A percentile compares a stretch with the other conserved stretches of the same genome.
Evolutionary conservation across 441 rosid species (phyloP).

Genomic region (Arabidopsis hybrid): DNA sequence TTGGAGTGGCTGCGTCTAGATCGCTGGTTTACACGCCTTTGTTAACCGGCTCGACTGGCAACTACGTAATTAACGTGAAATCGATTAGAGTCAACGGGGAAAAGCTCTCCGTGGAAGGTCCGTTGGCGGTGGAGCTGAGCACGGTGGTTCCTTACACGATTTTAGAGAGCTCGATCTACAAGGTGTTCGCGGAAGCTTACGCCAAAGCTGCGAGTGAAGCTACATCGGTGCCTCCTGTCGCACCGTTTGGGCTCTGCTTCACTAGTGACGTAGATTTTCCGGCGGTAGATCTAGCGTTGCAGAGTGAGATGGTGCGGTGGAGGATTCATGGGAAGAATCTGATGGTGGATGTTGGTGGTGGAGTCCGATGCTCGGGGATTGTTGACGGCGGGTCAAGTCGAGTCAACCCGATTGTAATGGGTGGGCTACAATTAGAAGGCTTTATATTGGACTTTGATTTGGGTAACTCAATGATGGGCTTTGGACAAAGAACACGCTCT

Average conservation of each 20-base stretch:
- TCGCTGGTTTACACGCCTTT: slow-evolving; percentile 62
- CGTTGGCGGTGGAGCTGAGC: slow-evolving; percentile 56
- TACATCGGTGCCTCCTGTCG: slow-evolving; percentile 53
- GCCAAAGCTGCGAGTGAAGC: slow-evolving; percentile 48
- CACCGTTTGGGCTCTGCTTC: slow-evolving; percentile 69
- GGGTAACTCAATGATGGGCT: slow-evolving; percentile 63
- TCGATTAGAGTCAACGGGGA: slow-evolving; percentile 64
- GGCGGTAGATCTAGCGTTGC: slow-evolving; percentile 67
- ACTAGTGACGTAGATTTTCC: slow-evolving; percentile 49
- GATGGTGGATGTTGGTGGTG: slow-evolving; percentile 59
- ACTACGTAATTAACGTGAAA: slow-evolving; percentile 53
- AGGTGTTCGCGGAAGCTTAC: slow-evolving; percentile 51
- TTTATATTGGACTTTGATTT: slow-evolving; percentile 66
- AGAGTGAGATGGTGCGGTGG: slow-evolving; percentile 92
- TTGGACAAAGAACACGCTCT: slow-evolving; percentile 48
- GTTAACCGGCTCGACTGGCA: slow-evolving; percentile 26
- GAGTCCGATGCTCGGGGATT: slow-evolving; percentile 66
- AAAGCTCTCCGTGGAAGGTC: slow-evolving; percentile 47
- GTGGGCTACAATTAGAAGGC: slow-evolving; percentile 77
- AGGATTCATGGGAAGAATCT: slow-evolving; percentile 62
- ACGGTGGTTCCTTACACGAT: slow-evolving; percentile 67
- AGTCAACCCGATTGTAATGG: slow-evolving; percentile 54
- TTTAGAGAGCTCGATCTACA: slow-evolving; percentile 64
- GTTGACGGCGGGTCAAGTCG: slow-evolving; percentile 63
- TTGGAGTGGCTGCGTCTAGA: slow-evolving; percentile 46